phyloP scores from a whole-genome alignment of 208 protist species.

The Acanthamoeba sp. region DNA sequence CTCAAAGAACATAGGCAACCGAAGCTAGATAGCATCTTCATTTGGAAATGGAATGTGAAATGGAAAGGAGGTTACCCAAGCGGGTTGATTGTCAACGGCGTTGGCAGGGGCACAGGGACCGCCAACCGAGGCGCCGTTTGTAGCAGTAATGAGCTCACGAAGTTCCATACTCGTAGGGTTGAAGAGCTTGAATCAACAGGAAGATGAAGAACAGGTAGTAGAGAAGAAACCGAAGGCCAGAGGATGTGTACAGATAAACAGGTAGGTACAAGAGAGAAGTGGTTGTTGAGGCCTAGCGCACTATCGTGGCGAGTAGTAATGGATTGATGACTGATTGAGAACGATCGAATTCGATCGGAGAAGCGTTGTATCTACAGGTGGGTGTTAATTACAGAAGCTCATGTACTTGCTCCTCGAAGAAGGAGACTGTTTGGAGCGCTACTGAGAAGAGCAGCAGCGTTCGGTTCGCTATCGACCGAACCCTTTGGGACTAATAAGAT shows the following conservation, averaged over 20 bases:
- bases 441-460: background rate
- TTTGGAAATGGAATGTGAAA: slow-evolving; percentile 14
- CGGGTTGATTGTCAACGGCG: background rate
- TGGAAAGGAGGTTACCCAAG: background rate
- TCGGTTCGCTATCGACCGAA: slow-evolving; percentile 30
- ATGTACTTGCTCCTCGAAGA: background rate
- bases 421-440: background rate
- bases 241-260: background rate
- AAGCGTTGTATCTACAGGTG: background rate
- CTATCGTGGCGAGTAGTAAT: no score
- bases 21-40: background rate
- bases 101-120: background rate
- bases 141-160: background rate
- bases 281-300: background rate
- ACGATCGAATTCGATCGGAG: background rate
- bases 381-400: background rate
- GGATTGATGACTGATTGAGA: background rate
- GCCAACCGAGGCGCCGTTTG: background rate
- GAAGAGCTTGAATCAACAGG: background rate
- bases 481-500: background rate
- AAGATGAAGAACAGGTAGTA: background rate
- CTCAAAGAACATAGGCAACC: background rate
- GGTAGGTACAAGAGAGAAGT: background rate
- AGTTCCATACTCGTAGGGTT: background rate
- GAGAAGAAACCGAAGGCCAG: background rate